Conservation (phyloP, 352 stramenopile species). For the Phytopythium boreale region DNA sequence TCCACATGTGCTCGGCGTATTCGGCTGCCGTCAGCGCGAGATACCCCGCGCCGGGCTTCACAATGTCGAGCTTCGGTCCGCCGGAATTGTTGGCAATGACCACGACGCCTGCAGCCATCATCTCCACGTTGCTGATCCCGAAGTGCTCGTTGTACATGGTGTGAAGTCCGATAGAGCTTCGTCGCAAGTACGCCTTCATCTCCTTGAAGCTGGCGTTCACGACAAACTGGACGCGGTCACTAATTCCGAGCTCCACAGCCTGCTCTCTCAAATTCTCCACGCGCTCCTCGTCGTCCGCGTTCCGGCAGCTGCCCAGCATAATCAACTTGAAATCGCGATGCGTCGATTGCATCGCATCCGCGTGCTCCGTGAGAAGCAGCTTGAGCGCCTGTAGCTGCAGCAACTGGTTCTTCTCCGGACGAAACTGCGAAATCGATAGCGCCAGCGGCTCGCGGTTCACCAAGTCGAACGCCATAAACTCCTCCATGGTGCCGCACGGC, state of each 20-base stretch:
- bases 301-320: constrained; percentile 95
- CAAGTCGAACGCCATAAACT: constrained; percentile 69
- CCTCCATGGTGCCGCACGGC: constrained; percentile 90
- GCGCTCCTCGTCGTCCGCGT: constrained; percentile 89
- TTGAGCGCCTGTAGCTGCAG: constrained; percentile 93
- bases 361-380: constrained; percentile 53
- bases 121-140: constrained; percentile 99
- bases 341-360: constrained; percentile 33
- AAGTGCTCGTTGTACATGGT: constrained; percentile 99
- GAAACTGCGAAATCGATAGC: constrained; percentile 97
- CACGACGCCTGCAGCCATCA: constrained; percentile 97
- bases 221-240: constrained; percentile 89
- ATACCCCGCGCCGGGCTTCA: constrained; percentile 74
- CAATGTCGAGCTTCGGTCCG: constrained; percentile 94
- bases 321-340: constrained; percentile 89
- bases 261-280: constrained; percentile 87
- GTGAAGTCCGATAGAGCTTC: constrained; percentile 94
- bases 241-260: constrained; percentile 71
- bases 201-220: constrained; percentile 94
- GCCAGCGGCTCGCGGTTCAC: constrained; percentile 69
- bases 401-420: constrained; percentile 98
- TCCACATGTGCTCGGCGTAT: constrained; percentile 84
- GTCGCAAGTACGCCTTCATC: constrained; percentile 86
- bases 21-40: constrained; percentile 86
- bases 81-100: constrained; percentile 97